Evolutionary conservation across 2,329 filamentous ascomycete genomes (phyloP).

Genomic region (Podosphaera xanthii): DNA sequence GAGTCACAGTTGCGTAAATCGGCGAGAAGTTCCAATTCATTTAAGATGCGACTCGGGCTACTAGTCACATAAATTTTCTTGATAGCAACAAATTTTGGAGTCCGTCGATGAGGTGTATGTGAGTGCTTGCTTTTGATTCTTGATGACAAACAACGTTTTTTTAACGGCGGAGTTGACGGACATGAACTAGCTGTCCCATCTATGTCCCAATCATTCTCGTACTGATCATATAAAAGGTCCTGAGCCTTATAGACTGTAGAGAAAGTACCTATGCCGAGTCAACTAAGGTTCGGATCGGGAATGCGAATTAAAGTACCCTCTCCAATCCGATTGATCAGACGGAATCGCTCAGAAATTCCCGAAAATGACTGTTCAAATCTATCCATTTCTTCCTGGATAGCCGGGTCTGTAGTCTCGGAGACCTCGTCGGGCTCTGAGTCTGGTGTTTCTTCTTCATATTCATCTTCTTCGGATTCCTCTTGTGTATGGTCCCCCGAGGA

Average conservation of each 20-base stretch:
- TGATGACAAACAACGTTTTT: constrained; percentile 23
- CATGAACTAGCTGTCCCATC: constrained; percentile 38
- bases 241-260: constrained; percentile 98
- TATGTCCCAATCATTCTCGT: constrained; percentile 71
- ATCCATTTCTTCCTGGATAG: constrained; percentile 66
- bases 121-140: not conserved
- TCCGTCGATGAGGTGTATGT: constrained; percentile 16
- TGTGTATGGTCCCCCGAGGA: constrained; percentile 18
- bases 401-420: constrained; percentile 39
- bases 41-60: constrained; percentile 77
- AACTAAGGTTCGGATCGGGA: constrained; percentile 2
- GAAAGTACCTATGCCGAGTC: constrained; percentile 50
- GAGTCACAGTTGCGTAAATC: constrained; percentile 64
- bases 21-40: constrained; percentile 82
- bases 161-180: constrained; percentile 47
- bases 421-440: constrained; percentile 29
- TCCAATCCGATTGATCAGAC: constrained; percentile 87
- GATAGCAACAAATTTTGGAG: constrained; percentile 69
- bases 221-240: constrained; percentile 65
- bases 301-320: constrained; percentile 38
- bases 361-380: constrained; percentile 63
- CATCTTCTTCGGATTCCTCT: constrained; percentile 17
- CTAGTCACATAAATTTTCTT: constrained; percentile 99
- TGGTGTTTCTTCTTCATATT: constrained; percentile 9
- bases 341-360: constrained; percentile 63